Conservation (phyloP, 176 grass and related monocot genomes). For the Leersia perrieri region DNA sequence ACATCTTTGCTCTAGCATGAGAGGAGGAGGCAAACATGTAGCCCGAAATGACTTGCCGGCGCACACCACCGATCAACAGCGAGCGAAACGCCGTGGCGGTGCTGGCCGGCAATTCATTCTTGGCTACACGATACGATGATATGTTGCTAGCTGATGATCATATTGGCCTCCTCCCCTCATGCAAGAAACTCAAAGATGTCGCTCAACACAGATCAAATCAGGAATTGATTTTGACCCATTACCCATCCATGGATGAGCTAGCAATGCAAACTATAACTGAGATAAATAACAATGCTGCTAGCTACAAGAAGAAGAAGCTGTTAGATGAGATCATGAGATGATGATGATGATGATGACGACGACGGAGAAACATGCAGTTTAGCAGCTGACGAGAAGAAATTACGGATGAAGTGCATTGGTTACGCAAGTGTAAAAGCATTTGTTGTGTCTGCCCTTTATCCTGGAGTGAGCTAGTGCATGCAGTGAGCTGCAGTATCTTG, state of each 20-base stretch:
- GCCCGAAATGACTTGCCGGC: constrained; percentile 56
- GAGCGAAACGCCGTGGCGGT: background rate
- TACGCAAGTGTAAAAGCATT: background rate
- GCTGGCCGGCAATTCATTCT: constrained; percentile 78
- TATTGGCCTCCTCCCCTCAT: constrained; percentile 55
- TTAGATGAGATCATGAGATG: no score
- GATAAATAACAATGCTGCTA: no score
- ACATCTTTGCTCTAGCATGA: constrained; percentile 66
- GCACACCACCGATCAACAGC: background rate
- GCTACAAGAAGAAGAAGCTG: no score
- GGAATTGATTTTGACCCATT: background rate
- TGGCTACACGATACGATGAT: constrained; percentile 57
- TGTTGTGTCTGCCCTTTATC: background rate
- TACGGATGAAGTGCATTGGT: background rate
- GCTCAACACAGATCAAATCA: background rate
- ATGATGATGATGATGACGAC: no score
- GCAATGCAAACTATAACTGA: no score
- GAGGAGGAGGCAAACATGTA: constrained; percentile 65
- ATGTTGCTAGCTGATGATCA: background rate
- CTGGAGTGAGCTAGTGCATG: background rate
- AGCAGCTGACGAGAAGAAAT: background rate
- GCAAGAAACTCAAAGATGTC: constrained; percentile 61
- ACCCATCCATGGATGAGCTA: background rate
- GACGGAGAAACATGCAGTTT: background rate
- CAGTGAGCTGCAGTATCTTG: no score